A percentile compares a stretch with the other conserved stretches of the same genome.
These are phyloP conservation scores for Pistacia integerrima DNA, from an alignment of 345 rosid genomes.

Conservation along the genomic window DNA sequence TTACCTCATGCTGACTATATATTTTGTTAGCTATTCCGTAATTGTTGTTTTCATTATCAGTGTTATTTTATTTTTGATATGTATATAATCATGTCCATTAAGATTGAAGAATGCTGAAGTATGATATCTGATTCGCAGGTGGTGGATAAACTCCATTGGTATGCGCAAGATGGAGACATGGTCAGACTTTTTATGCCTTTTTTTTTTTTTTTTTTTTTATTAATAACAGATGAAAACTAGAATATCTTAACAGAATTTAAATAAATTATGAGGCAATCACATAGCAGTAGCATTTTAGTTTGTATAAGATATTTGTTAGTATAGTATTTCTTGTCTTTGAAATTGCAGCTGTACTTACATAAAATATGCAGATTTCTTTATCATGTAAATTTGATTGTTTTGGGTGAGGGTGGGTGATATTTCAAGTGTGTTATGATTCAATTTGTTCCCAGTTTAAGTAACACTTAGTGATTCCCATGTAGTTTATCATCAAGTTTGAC, in stretches of 20 bases:
- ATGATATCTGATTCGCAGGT: slow-evolving; percentile 56
- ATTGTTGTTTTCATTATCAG: background rate
- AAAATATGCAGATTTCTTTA: background rate
- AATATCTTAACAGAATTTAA: too few species aligned
- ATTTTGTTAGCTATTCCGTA: background rate
- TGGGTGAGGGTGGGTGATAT: background rate
- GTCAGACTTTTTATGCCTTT: slow-evolving; percentile 44
- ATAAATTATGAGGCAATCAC: too few species aligned
- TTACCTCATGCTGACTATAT: background rate
- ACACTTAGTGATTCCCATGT: background rate
- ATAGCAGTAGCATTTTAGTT: too few species aligned
- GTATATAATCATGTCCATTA: background rate
- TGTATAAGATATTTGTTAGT: background rate
- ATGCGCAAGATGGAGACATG: slow-evolving; percentile 80
- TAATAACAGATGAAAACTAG: too few species aligned
- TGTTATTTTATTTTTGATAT: background rate
- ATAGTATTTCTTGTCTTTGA: background rate
- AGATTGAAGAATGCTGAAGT: slow-evolving; percentile 9
- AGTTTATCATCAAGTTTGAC: background rate
- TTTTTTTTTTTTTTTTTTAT: too few species aligned
- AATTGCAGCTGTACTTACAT: background rate
- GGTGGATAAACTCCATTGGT: slow-evolving; percentile 82
- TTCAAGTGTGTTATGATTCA: background rate
- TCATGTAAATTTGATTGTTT: background rate
- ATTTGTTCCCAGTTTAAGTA: background rate